Conservation (phyloP, 2,329 filamentous ascomycete genomes). For the Pestalotiopsis sp. region DNA sequence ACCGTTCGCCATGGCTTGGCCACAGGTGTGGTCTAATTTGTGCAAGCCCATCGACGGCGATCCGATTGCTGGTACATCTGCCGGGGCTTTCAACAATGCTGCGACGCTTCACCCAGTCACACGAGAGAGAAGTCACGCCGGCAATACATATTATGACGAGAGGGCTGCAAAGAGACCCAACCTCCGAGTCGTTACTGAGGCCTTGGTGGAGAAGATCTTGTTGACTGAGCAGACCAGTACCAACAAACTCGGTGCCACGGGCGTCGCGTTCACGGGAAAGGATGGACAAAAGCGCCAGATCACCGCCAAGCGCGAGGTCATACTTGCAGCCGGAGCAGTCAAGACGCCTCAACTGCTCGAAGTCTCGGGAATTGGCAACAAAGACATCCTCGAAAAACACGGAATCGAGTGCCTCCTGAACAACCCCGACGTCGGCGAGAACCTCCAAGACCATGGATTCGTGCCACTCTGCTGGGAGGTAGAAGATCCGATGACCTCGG, state of each 20-base stretch:
- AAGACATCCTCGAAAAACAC: slow-evolving; percentile 38
- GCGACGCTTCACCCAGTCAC: slow-evolving; percentile 31
- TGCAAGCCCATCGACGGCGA: slow-evolving; percentile 34
- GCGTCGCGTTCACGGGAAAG: slow-evolving; percentile 30
- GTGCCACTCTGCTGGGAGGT: slow-evolving; percentile 39
- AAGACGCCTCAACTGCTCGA: slow-evolving; percentile 36
- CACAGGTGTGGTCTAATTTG: slow-evolving; percentile 34
- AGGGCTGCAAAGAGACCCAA: slow-evolving; percentile 33
- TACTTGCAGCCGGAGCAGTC: slow-evolving; percentile 41
- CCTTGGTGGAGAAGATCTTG: slow-evolving; percentile 32
- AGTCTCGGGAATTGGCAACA: slow-evolving; percentile 37
- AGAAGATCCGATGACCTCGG: slow-evolving; percentile 36
- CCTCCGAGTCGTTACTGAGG: slow-evolving; percentile 33
- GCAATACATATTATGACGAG: slow-evolving; percentile 33
- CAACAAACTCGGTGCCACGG: slow-evolving; percentile 28
- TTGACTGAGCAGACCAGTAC: slow-evolving; percentile 21
- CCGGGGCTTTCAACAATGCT: slow-evolving; percentile 34
- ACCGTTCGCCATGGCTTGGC: slow-evolving; percentile 34
- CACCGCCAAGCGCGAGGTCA: slow-evolving; percentile 32
- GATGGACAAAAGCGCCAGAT: slow-evolving; percentile 13
- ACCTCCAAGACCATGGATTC: slow-evolving; percentile 46
- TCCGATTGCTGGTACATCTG: slow-evolving; percentile 27
- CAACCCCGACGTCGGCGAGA: slow-evolving; percentile 44
- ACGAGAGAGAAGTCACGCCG: slow-evolving; percentile 32
- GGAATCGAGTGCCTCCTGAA: slow-evolving; percentile 39